phyloP scores from a whole-genome alignment of 2,329 filamentous ascomycete species.

The Neofusicoccum sp. region DNA sequence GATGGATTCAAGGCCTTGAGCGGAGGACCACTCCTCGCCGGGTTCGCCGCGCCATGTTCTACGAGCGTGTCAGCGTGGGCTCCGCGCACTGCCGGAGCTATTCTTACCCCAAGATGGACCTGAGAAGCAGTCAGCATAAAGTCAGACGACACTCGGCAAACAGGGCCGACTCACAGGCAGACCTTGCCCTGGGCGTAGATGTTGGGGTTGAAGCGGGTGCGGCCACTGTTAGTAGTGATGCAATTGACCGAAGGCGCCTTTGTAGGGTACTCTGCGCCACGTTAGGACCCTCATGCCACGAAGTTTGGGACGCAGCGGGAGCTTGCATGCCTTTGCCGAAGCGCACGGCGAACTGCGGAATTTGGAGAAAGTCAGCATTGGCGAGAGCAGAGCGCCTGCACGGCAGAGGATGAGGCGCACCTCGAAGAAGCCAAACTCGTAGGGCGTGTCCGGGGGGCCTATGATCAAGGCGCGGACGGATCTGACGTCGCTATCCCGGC shows the following conservation, averaged over 20 bases:
- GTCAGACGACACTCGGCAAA: neutral
- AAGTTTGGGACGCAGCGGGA: neutral
- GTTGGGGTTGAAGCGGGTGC: slow-evolving; percentile 92
- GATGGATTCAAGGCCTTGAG: slow-evolving; percentile 91
- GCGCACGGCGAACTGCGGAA: slow-evolving; percentile 66
- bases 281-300: neutral
- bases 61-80: slow-evolving; percentile 24
- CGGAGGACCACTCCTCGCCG: slow-evolving; percentile 94
- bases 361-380: neutral
- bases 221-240: slow-evolving; percentile 83
- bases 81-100: slow-evolving; percentile 17
- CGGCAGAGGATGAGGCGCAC: slow-evolving; percentile 47
- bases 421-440: slow-evolving; percentile 97
- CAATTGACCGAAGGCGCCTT: slow-evolving; percentile 61
- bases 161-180: slow-evolving; percentile 67
- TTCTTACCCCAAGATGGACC: slow-evolving; percentile 78
- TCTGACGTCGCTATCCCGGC: slow-evolving; percentile 82
- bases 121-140: slow-evolving; percentile 35
- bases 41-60: slow-evolving; percentile 91
- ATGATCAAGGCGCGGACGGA: slow-evolving; percentile 85
- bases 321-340: slow-evolving; percentile 65
- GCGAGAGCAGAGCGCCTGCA: neutral
- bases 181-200: slow-evolving; percentile 91
- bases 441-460: slow-evolving; percentile 89
- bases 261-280: slow-evolving; percentile 69